Percentiles rank a stretch among this genome's conserved stretches.
Evolutionary conservation across 164 flowering plant genomes (phyloP).

Genomic region (Tetrastigma voinierianum): DNA sequence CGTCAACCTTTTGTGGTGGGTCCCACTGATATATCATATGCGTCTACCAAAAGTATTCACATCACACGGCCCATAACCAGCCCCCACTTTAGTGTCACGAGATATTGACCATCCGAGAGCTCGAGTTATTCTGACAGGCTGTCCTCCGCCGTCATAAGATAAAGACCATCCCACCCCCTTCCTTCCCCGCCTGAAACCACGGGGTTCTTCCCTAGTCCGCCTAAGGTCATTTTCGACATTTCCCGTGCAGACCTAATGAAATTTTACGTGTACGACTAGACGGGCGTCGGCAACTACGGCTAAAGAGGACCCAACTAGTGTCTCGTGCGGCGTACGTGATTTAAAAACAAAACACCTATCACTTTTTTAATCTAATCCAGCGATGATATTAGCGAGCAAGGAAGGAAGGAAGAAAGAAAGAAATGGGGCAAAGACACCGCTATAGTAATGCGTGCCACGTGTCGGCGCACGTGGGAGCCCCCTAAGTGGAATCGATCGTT

Average conservation of each 20-base stretch:
- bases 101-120: slow-evolving; percentile 10
- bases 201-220: background rate
- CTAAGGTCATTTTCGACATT: background rate
- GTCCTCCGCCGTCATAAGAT: no score
- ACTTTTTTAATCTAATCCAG: background rate
- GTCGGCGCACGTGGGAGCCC: slow-evolving; percentile 35
- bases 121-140: no score
- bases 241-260: background rate
- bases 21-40: slow-evolving; percentile 14
- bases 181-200: background rate
- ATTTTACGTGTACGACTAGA: slow-evolving; percentile 16
- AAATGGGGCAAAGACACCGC: slow-evolving; percentile 28
- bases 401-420: no score
- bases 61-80: slow-evolving; percentile 13
- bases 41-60: background rate
- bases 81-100: slow-evolving; percentile 4
- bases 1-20: slow-evolving; percentile 2
- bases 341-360: background rate
- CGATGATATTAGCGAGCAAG: slow-evolving; percentile 11
- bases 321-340: slow-evolving; percentile 27
- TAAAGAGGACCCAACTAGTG: slow-evolving; percentile 1
- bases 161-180: background rate
- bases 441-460: slow-evolving; percentile 28
- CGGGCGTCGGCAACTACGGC: slow-evolving; percentile 12
- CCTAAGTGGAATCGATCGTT: slow-evolving; percentile 6